A percentile compares a stretch with the other conserved stretches of the same genome.
Conservation (phyloP, 2,329 filamentous ascomycete genomes). For the Aspergillus ochraceoroseus region DNA sequence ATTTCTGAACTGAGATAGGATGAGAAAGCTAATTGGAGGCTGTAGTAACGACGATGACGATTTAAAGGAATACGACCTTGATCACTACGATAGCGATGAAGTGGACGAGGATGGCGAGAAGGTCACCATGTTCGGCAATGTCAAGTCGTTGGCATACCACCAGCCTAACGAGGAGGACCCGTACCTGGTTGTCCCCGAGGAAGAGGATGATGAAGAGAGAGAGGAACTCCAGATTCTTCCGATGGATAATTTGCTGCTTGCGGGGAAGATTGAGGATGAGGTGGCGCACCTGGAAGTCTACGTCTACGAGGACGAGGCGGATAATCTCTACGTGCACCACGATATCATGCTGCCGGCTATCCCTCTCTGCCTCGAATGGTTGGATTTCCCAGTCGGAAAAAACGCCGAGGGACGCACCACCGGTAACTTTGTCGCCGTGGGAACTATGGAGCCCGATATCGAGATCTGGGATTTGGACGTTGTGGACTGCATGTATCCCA, state of each 20-base stretch:
- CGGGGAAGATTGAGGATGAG: conserved; percentile 93
- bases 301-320: conserved; percentile 89
- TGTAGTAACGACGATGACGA: conserved; percentile 58
- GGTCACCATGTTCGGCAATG: conserved; percentile 91
- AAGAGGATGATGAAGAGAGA: conserved; percentile 80
- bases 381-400: conserved; percentile 84
- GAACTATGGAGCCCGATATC: conserved; percentile 97
- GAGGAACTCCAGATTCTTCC: conserved; percentile 90
- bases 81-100: conserved; percentile 87
- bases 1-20: background rate
- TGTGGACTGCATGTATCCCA: conserved; percentile 96
- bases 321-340: conserved; percentile 98
- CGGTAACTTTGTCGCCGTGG: conserved; percentile 90
- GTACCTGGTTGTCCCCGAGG: conserved; percentile 82
- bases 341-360: conserved; percentile 99
- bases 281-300: conserved; percentile 95
- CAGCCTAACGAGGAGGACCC: conserved; percentile 91
- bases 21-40: conserved; percentile 10
- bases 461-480: conserved; percentile 97
- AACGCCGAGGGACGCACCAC: conserved; percentile 58
- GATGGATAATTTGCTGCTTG: conserved; percentile 86
- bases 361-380: conserved; percentile 90
- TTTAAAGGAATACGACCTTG: conserved; percentile 91
- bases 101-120: conserved; percentile 62
- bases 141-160: conserved; percentile 90